phyloP scores from a whole-genome alignment of 495 filamentous ascomycete species.

The Aspergillus baeticus region DNA sequence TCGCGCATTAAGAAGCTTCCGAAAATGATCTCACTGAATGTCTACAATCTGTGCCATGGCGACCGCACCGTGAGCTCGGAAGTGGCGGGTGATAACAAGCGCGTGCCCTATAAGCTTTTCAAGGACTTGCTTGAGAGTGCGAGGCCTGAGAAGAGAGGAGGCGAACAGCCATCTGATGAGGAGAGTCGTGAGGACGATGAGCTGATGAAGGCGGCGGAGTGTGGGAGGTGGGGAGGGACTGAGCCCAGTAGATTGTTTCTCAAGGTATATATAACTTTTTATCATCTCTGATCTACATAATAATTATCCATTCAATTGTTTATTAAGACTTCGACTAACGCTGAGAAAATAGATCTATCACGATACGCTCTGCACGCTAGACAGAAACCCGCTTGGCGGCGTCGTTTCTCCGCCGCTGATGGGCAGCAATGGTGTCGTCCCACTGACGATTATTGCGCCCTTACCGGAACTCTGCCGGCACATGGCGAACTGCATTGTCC shows the following conservation, averaged over 20 bases:
- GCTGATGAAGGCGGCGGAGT: conserved; percentile 40
- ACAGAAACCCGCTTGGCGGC: conserved; percentile 51
- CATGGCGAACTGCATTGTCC: conserved; percentile 71
- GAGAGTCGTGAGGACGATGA: conserved; percentile 36
- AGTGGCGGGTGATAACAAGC: conserved; percentile 51
- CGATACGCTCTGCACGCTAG: conserved; percentile 61
- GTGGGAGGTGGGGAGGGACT: conserved; percentile 66
- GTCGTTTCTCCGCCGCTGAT: conserved; percentile 70
- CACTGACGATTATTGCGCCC: conserved; percentile 66
- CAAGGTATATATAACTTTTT: conserved; percentile 46
- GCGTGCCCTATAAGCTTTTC: conserved; percentile 52
- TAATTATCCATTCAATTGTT: neutral
- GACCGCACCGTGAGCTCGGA: conserved; percentile 54
- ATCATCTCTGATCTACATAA: neutral
- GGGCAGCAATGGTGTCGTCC: conserved; percentile 64
- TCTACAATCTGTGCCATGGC: conserved; percentile 52
- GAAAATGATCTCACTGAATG: conserved; percentile 28
- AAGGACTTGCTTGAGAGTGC: conserved; percentile 47
- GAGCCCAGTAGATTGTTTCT: conserved; percentile 68
- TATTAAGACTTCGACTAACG: neutral
- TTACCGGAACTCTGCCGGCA: conserved; percentile 70
- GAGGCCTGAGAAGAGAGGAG: conserved; percentile 12
- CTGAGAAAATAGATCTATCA: conserved; percentile 55
- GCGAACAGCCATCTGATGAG: conserved; percentile 34
- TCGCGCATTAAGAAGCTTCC: neutral